Evolutionary conservation across 768 basidiomycete species (phyloP).

Genomic region (Pulveroboletus sp.): DNA sequence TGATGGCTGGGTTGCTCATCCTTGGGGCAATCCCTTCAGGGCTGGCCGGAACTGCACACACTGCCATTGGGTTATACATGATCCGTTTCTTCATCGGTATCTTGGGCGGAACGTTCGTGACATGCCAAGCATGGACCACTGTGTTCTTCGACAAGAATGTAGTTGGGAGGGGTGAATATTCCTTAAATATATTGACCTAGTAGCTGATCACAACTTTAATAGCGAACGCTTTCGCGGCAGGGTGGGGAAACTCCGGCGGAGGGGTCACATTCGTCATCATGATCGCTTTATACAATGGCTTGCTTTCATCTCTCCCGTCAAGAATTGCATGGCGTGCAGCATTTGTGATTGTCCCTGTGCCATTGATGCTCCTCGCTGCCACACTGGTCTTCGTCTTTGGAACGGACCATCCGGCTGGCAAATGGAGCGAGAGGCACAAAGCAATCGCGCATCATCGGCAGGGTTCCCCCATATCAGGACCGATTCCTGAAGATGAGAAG

Average conservation of each 20-base stretch:
- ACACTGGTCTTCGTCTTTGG: conserved; percentile 42
- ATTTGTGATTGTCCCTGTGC: conserved; percentile 55
- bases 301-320: conserved; percentile 32
- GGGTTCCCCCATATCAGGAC: no score
- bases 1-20: conserved; percentile 52
- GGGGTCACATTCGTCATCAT: conserved; percentile 56
- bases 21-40: conserved; percentile 58
- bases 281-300: conserved; percentile 46
- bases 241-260: conserved; percentile 48
- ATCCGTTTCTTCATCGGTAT: conserved; percentile 60
- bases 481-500: conserved; percentile 14
- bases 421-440: conserved; percentile 47
- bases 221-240: conserved; percentile 53
- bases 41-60: conserved; percentile 48
- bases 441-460: conserved; percentile 23
- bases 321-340: conserved; percentile 52
- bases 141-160: conserved; percentile 52
- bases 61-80: conserved; percentile 37
- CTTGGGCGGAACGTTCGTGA: conserved; percentile 57
- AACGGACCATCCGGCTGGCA: conserved; percentile 51
- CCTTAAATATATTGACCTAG: background rate
- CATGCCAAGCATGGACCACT: conserved; percentile 60
- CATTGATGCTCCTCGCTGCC: conserved; percentile 45
- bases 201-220: no score
- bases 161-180: conserved; percentile 34